These are phyloP conservation scores for Apophysomyces trapeziformis DNA, from an alignment of 371 early-diverging fungal species.

Conservation along the genomic window DNA sequence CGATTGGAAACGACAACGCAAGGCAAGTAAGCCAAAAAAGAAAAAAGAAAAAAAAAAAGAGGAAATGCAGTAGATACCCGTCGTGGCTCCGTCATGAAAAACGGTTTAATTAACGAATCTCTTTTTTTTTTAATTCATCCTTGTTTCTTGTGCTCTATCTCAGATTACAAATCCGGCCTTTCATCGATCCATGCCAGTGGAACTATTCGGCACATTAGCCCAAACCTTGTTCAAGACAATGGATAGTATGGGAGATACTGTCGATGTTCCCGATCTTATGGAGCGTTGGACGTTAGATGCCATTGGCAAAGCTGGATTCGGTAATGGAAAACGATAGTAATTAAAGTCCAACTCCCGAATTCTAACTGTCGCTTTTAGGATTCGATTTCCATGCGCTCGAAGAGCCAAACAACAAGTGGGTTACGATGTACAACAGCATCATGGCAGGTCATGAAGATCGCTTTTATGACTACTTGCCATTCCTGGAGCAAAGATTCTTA, in stretches of 20 bases:
- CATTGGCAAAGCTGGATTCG: conserved; percentile 44
- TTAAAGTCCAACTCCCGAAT: no score
- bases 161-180: conserved; percentile 32
- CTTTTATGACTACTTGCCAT: conserved; percentile 46
- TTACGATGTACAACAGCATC: conserved; percentile 20
- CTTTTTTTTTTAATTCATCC: neutral
- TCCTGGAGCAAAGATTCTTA: conserved; percentile 36
- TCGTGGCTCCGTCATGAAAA: no score
- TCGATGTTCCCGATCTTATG: conserved; percentile 31
- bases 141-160: neutral
- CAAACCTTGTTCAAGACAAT: conserved; percentile 14
- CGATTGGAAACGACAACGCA: conserved; percentile 33
- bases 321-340: conserved; percentile 5
- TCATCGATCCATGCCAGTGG: conserved; percentile 34
- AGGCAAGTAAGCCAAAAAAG: neutral
- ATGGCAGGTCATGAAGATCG: conserved; percentile 25
- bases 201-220: conserved; percentile 26
- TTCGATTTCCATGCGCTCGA: conserved; percentile 27
- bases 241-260: conserved; percentile 9
- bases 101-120: no score
- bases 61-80: no score
- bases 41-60: no score
- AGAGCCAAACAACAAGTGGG: conserved; percentile 18
- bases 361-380: neutral
- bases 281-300: conserved; percentile 38